Conservation (phyloP, 495 filamentous ascomycete species). For the Penicillium pancosmium region DNA sequence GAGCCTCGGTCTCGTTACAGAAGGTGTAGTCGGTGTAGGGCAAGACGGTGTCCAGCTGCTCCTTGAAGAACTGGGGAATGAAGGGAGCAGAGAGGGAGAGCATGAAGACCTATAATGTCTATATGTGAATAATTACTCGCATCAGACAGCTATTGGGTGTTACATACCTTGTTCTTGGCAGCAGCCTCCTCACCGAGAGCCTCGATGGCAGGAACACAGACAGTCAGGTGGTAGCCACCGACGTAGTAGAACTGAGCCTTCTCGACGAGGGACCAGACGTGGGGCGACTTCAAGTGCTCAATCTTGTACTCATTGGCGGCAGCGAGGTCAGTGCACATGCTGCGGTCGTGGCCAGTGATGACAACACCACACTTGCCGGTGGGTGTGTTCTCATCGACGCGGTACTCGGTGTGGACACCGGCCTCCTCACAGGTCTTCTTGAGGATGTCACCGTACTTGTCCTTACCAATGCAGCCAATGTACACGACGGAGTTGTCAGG, state of each 20-base stretch:
- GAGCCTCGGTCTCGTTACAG: conserved; percentile 95
- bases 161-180: conserved; percentile 72
- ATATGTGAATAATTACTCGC: conserved; percentile 8
- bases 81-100: conserved; percentile 92
- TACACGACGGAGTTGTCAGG: conserved; percentile 84
- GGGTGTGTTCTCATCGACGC: conserved; percentile 74
- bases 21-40: conserved; percentile 96
- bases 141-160: not conserved
- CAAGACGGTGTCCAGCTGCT: conserved; percentile 78
- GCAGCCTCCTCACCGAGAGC: conserved; percentile 90
- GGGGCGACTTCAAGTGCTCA: conserved; percentile 86
- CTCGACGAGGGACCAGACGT: conserved; percentile 90
- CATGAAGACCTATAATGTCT: conserved; percentile 64
- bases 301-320: conserved; percentile 97
- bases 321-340: conserved; percentile 92
- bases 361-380: conserved; percentile 96
- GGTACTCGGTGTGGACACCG: conserved; percentile 91
- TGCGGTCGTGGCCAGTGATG: conserved; percentile 92
- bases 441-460: conserved; percentile 88
- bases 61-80: conserved; percentile 97
- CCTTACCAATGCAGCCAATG: conserved; percentile 88
- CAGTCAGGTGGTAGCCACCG: conserved; percentile 87
- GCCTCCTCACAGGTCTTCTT: conserved; percentile 76
- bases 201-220: conserved; percentile 86
- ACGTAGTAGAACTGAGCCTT: conserved; percentile 87